Evolutionary conservation across 768 basidiomycete species (phyloP).

Genomic region (Tylopilus felleus): DNA sequence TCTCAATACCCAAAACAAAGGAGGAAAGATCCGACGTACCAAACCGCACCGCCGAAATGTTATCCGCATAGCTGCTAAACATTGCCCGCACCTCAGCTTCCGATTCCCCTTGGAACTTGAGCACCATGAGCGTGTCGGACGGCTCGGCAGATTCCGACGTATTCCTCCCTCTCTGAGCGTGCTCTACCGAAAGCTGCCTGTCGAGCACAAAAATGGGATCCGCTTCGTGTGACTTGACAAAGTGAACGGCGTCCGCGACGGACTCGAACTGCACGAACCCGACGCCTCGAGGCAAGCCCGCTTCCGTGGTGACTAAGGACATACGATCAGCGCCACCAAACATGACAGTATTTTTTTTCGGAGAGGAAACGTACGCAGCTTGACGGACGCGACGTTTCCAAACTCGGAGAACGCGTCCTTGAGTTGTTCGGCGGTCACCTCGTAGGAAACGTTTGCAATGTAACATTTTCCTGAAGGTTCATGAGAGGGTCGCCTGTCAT

Average conservation of each 20-base stretch:
- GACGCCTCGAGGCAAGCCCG: constrained; percentile 42
- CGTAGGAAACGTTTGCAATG: constrained; percentile 55
- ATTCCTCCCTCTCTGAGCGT: constrained; percentile 22
- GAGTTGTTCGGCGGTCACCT: constrained; percentile 39
- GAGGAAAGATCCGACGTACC: constrained; percentile 12
- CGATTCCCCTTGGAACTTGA: constrained; percentile 20
- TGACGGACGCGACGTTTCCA: constrained; percentile 38
- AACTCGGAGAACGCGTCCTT: constrained; percentile 40
- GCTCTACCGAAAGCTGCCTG: constrained; percentile 44
- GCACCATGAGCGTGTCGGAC: constrained; percentile 31
- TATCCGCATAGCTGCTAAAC: constrained; percentile 21
- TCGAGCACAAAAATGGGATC: constrained; percentile 50
- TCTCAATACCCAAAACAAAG: neutral
- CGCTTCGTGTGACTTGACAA: constrained; percentile 33
- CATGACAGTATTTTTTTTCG: neutral
- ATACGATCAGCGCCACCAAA: neutral
- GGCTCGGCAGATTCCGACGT: constrained; percentile 15
- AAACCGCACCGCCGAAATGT: constrained; percentile 31
- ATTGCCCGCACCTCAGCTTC: constrained; percentile 26
- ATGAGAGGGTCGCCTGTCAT: neutral
- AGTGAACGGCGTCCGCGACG: constrained; percentile 36
- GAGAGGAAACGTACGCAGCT: constrained; percentile 37
- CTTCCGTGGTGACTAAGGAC: constrained; percentile 18
- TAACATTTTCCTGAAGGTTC: constrained; percentile 41
- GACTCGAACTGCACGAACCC: constrained; percentile 44